These are phyloP conservation scores for Gossypium lobatum DNA, from an alignment of 441 rosid genomes.

Conservation along the genomic window DNA sequence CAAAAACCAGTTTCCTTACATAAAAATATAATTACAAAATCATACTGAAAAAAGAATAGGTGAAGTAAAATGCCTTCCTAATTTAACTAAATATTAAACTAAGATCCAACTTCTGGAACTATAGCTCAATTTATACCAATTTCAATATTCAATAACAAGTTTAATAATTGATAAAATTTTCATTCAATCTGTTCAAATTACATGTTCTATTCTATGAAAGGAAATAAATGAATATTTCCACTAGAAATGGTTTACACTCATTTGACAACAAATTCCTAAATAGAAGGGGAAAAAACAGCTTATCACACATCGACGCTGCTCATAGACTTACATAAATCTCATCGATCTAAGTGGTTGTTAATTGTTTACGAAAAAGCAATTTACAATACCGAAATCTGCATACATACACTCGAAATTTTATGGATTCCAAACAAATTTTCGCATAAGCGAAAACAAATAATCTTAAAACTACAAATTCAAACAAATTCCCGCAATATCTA, in stretches of 20 bases:
- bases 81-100: background rate
- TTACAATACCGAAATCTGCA: background rate
- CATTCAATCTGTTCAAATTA: background rate
- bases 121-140: background rate
- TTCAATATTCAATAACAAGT: background rate
- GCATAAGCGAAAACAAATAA: background rate
- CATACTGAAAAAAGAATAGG: background rate
- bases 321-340: background rate
- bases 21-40: background rate
- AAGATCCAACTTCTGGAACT: background rate
- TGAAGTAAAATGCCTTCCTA: background rate
- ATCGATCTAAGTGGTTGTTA: background rate
- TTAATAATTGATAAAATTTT: background rate
- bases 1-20: background rate
- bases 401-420: background rate
- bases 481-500: background rate
- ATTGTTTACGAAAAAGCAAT: background rate
- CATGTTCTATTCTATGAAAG: background rate
- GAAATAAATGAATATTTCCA: background rate
- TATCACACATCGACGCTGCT: background rate
- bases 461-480: background rate
- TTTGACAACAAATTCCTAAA: background rate
- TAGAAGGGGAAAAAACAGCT: background rate
- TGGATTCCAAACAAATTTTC: background rate
- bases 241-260: background rate